Evolutionary conservation across 208 protist genomes (phyloP).

Genomic region (Trypanosoma melophagium): DNA sequence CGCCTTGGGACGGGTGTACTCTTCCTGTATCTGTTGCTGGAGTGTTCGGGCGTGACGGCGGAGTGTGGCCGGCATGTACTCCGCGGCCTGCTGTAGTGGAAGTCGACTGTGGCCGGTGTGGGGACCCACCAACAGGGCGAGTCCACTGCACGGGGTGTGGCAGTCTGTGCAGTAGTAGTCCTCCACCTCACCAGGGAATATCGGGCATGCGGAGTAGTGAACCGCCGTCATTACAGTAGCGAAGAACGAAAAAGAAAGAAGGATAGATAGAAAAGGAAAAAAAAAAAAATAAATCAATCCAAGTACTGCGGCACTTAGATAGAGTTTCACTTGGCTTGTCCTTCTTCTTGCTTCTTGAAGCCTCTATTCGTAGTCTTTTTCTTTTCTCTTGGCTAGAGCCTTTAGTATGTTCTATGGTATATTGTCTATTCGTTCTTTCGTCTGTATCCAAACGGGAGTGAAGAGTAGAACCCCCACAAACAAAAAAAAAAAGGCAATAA

Average conservation of each 20-base stretch:
- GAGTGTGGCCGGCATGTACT: constrained; percentile 46
- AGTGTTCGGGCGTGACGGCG: constrained; percentile 39
- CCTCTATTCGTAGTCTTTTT: background rate
- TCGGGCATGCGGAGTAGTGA: constrained; percentile 20
- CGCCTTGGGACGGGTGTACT: constrained; percentile 24
- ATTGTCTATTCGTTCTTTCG: background rate
- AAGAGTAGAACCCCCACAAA: background rate
- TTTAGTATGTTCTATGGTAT: too few relatives aligned
- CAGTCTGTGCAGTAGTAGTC: constrained; percentile 72
- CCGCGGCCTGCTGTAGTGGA: constrained; percentile 40
- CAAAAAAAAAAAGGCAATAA: background rate
- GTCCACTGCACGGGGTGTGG: constrained; percentile 45
- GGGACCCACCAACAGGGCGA: constrained; percentile 60
- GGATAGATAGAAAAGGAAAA: too few relatives aligned
- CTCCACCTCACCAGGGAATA: constrained; percentile 33
- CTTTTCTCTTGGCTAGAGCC: background rate
- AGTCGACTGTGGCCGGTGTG: constrained; percentile 71
- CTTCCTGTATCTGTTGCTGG: constrained; percentile 35
- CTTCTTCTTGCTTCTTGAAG: too few relatives aligned
- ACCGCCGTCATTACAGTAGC: constrained; percentile 7
- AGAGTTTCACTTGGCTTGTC: too few relatives aligned
- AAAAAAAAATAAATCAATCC: too few relatives aligned
- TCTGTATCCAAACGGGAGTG: background rate
- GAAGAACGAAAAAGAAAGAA: too few relatives aligned
- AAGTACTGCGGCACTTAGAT: too few relatives aligned